phyloP scores from a whole-genome alignment of 306 rosid species.

The Prunus fruticosa region DNA sequence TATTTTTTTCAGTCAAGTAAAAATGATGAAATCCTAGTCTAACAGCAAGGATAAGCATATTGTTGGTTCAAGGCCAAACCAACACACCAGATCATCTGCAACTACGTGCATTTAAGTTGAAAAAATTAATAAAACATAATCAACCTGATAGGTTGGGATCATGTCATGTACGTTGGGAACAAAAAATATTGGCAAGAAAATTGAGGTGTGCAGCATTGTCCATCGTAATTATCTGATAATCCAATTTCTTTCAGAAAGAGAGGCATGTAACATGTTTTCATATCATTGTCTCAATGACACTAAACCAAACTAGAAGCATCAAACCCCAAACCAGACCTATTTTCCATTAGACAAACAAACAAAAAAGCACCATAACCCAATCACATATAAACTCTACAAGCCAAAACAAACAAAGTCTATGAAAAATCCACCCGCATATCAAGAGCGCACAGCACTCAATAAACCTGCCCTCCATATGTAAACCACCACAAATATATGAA shows the following conservation, averaged over 20 bases:
- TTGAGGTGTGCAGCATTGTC: neutral
- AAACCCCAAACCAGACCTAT: neutral
- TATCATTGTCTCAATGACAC: no score
- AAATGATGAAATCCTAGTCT: constrained; percentile 4
- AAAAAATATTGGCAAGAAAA: neutral
- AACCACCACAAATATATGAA: neutral
- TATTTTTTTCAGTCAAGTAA: no score
- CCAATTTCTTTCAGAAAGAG: no score
- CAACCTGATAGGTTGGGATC: neutral
- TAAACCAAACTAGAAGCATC: neutral
- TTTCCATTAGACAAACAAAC: neutral
- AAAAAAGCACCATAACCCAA: neutral
- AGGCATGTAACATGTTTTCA: no score
- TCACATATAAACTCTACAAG: neutral
- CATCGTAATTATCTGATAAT: neutral
- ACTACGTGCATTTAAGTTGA: neutral
- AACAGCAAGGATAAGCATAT: neutral
- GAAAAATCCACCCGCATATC: neutral
- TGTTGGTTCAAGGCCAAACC: constrained; percentile 10
- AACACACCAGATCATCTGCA: neutral
- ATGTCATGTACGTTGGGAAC: neutral
- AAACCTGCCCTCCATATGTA: neutral
- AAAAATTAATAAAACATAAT: neutral
- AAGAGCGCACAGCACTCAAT: neutral
- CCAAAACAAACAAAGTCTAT: neutral